phyloP scores from a whole-genome alignment of 352 stramenopile genomes.

The Globisporangium mamillatum region DNA sequence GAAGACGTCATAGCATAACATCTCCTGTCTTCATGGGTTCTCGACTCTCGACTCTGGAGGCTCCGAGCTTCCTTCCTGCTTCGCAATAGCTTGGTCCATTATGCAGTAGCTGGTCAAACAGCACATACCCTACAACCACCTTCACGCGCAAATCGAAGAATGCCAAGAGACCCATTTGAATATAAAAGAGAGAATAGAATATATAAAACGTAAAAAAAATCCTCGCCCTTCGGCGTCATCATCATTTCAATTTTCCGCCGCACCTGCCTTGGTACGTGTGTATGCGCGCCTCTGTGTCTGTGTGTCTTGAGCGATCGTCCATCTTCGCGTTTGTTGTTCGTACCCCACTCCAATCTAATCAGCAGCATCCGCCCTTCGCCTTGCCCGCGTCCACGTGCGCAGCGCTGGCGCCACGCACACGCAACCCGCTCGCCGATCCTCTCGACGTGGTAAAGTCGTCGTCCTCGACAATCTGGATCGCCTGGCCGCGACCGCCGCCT shows the following conservation, averaged over 20 bases:
- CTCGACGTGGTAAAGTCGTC: slow-evolving; percentile 26
- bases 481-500: slow-evolving; percentile 44
- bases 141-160: background rate
- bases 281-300: background rate
- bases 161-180: background rate
- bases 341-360: slow-evolving; percentile 16
- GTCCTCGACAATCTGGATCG: slow-evolving; percentile 66
- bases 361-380: slow-evolving; percentile 60
- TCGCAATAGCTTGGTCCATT: background rate
- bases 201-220: slow-evolving; percentile 12
- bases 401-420: slow-evolving; percentile 40
- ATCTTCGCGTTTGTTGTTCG: background rate
- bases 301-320: background rate
- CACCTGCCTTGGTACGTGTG: background rate
- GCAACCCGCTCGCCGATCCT: slow-evolving; percentile 36
- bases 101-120: background rate
- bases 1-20: background rate
- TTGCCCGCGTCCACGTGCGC: slow-evolving; percentile 46
- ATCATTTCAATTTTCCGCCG: slow-evolving; percentile 9
- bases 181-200: slow-evolving; percentile 8
- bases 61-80: background rate
- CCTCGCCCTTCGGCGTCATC: slow-evolving; percentile 3
- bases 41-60: too few relatives aligned
- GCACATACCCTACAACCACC: too few relatives aligned
- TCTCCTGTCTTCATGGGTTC: background rate